Percentiles rank a stretch among this genome's conserved stretches.
Conservation (phyloP, 257 asterid genomes). For the Penstemon eatonii region DNA sequence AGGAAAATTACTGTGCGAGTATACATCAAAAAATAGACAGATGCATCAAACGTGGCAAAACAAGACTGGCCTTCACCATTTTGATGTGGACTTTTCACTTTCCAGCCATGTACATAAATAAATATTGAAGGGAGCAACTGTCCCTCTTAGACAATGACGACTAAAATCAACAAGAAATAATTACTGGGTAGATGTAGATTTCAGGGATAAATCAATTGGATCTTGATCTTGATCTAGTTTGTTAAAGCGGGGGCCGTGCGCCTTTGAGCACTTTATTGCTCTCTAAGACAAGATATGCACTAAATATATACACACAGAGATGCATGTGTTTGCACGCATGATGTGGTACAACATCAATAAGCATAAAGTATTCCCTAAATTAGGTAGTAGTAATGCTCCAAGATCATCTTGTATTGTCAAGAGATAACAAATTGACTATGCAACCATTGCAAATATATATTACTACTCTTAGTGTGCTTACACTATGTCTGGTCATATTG, state of each 20-base stretch:
- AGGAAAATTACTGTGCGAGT: slow-evolving; percentile 10
- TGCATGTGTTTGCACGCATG: too few relatives aligned
- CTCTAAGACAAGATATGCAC: too few relatives aligned
- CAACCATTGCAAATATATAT: too few relatives aligned
- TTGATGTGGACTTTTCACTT: slow-evolving; percentile 28
- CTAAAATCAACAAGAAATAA: slow-evolving; percentile 28
- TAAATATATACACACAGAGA: too few relatives aligned
- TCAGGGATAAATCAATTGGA: neutral
- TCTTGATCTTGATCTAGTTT: neutral
- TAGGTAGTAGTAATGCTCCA: too few relatives aligned
- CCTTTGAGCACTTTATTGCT: too few relatives aligned
- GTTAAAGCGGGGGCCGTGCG: neutral
- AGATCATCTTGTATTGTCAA: too few relatives aligned
- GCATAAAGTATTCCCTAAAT: too few relatives aligned
- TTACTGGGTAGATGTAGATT: slow-evolving; percentile 5
- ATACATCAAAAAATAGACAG: slow-evolving; percentile 24
- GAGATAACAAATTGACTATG: too few relatives aligned
- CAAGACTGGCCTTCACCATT: slow-evolving; percentile 19
- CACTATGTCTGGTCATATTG: slow-evolving; percentile 23
- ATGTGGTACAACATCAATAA: too few relatives aligned
- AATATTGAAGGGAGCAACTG: slow-evolving; percentile 11
- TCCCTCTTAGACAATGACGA: slow-evolving; percentile 33
- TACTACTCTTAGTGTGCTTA: too few relatives aligned
- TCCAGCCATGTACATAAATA: slow-evolving; percentile 24
- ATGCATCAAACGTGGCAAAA: slow-evolving; percentile 27